Evolutionary conservation across 306 rosid genomes (phyloP).

Genomic region (Vigna hirtella): DNA sequence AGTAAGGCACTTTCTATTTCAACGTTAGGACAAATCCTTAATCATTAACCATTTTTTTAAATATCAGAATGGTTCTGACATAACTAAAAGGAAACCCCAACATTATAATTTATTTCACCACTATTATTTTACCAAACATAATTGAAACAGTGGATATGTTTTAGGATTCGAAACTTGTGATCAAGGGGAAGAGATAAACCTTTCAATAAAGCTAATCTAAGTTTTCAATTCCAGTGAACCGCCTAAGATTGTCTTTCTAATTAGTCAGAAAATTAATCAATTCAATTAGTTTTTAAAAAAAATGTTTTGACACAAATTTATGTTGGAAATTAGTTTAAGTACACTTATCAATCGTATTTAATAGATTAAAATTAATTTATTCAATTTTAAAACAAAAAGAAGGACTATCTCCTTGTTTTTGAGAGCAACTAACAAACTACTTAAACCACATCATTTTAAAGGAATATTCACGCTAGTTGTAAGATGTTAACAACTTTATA

Average conservation of each 20-base stretch:
- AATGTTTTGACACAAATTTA: neutral
- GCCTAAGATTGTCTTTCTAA: neutral
- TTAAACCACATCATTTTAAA: constrained; percentile 9
- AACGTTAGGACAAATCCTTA: constrained; percentile 15
- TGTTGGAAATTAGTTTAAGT: neutral
- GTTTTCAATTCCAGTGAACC: neutral
- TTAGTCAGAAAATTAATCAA: neutral
- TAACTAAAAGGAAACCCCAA: constrained; percentile 36
- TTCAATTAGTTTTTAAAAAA: neutral
- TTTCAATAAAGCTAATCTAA: constrained; percentile 19
- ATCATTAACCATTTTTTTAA: constrained; percentile 22
- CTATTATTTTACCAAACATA: neutral
- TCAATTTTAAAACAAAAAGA: neutral
- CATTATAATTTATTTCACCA: constrained; percentile 7
- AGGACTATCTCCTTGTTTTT: neutral
- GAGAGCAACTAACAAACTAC: neutral
- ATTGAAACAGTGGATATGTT: constrained; percentile 23
- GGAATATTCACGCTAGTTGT: constrained; percentile 23
- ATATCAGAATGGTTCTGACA: constrained; percentile 32
- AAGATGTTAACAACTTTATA: neutral
- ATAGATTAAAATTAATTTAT: neutral
- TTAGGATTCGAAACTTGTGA: constrained; percentile 40
- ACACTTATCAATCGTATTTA: neutral
- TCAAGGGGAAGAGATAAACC: constrained; percentile 10
- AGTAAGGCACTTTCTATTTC: constrained; percentile 1